Evolutionary conservation across 2,329 filamentous ascomycete species (phyloP).

Genomic region (Colletotrichum sp.): DNA sequence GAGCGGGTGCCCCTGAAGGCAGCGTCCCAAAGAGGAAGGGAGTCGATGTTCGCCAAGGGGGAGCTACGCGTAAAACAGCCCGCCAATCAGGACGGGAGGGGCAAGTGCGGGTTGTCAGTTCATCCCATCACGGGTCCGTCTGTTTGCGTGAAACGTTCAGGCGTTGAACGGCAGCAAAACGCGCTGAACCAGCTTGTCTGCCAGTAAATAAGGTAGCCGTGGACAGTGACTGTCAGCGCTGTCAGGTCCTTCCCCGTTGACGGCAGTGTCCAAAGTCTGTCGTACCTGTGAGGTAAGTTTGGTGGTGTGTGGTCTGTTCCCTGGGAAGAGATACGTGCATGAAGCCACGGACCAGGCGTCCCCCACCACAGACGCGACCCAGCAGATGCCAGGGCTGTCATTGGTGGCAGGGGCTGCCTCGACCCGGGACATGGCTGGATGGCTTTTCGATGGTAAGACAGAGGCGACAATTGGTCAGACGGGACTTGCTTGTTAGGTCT

Average conservation of each 20-base stretch:
- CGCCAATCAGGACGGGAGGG: neutral
- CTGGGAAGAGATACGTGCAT: slow-evolving; percentile 6
- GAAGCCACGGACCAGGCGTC: slow-evolving; percentile 11
- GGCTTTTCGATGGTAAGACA: neutral
- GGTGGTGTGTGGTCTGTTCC: neutral
- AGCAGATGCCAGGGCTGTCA: neutral
- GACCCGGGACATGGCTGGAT: neutral
- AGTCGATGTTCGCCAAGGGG: neutral
- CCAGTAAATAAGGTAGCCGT: neutral
- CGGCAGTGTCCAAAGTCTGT: neutral
- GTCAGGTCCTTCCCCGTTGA: neutral
- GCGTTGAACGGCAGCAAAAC: neutral
- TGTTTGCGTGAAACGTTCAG: neutral
- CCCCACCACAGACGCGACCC: neutral
- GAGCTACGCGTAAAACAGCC: neutral
- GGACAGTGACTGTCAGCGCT: neutral
- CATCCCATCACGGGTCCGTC: neutral
- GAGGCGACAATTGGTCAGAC: neutral
- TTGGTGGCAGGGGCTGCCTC: neutral
- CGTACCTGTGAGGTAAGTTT: neutral
- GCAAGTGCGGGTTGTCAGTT: neutral
- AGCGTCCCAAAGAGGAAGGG: neutral
- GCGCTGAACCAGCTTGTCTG: neutral
- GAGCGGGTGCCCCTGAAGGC: neutral
- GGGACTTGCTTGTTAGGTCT: neutral